Evolutionary conservation across 805 yeast genomes (phyloP).

Genomic region (Pichia thaimueangensis): DNA sequence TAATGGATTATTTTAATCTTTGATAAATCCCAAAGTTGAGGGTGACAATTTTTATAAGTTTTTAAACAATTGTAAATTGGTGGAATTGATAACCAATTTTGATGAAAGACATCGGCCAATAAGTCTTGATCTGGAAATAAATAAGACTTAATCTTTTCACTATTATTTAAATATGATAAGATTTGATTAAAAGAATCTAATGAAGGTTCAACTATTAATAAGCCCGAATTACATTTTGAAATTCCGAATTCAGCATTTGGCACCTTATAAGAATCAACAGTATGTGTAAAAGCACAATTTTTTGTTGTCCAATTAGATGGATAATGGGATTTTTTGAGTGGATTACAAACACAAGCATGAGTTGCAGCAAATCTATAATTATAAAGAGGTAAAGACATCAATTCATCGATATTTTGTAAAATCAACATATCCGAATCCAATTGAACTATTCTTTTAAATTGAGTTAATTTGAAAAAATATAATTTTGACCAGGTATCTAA

Average conservation of each 20-base stretch:
- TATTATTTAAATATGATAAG: slow-evolving; percentile 33
- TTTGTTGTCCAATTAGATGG: slow-evolving; percentile 46
- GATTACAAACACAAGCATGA: slow-evolving; percentile 60
- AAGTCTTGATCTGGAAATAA: slow-evolving; percentile 56
- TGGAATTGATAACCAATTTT: slow-evolving; percentile 45
- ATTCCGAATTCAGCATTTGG: slow-evolving; percentile 39
- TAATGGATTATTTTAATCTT: slow-evolving; percentile 53
- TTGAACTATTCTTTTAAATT: slow-evolving; percentile 48
- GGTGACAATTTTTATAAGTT: slow-evolving; percentile 41
- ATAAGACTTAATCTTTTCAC: slow-evolving; percentile 35
- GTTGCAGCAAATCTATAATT: slow-evolving; percentile 45
- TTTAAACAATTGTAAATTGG: slow-evolving; percentile 52
- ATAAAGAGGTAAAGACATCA: slow-evolving; percentile 40
- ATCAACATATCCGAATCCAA: slow-evolving; percentile 59
- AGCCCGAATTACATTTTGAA: slow-evolving; percentile 53
- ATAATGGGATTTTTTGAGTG: slow-evolving; percentile 44
- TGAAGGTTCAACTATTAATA: slow-evolving; percentile 44
- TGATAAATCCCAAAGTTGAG: slow-evolving; percentile 39
- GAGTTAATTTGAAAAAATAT: slow-evolving; percentile 44
- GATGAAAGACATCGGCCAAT: slow-evolving; percentile 46
- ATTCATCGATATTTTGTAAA: slow-evolving; percentile 50
- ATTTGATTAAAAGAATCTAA: slow-evolving; percentile 34
- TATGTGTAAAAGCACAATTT: slow-evolving; percentile 43
- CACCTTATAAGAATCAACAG: slow-evolving; percentile 26
- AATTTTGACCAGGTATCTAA: slow-evolving; percentile 58